Conservation (phyloP, 345 rosid species). For the sweet orange (Citrus sinensis) region DNA sequence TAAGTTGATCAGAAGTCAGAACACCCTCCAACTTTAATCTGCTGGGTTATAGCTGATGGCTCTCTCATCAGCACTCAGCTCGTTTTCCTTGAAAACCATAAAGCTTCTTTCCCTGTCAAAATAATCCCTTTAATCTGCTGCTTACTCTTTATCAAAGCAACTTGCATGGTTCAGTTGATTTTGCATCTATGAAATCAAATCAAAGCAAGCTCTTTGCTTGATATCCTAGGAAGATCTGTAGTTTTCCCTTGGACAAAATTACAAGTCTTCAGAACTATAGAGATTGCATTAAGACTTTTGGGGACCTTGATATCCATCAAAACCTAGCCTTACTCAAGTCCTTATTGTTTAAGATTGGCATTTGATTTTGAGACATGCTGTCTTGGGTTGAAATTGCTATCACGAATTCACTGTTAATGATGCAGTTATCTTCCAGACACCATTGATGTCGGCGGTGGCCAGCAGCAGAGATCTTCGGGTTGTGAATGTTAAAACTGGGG, state of each 20-base stretch:
- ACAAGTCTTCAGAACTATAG: background rate
- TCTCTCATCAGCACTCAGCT: no score
- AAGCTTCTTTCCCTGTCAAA: no score
- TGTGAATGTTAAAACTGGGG: slow-evolving; percentile 44
- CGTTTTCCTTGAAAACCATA: no score
- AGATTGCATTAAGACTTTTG: background rate
- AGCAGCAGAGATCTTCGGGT: slow-evolving; percentile 50
- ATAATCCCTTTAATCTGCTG: background rate
- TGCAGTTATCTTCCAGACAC: slow-evolving; percentile 60
- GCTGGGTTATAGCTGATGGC: background rate
- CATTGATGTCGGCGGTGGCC: slow-evolving; percentile 48
- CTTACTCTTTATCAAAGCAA: background rate
- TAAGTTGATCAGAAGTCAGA: background rate
- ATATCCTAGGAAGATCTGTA: background rate
- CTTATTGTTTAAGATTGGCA: background rate
- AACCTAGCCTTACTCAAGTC: background rate
- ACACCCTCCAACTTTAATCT: background rate
- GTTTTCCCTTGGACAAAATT: background rate
- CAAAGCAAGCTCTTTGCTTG: background rate
- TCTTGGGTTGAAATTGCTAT: background rate
- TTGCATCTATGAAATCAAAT: background rate
- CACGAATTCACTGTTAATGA: background rate
- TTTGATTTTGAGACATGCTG: background rate
- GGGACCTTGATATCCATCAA: background rate
- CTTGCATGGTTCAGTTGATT: background rate